Evolutionary conservation across 73 alveolate species (phyloP).

Genomic region (Paramecium tetraurelia): DNA sequence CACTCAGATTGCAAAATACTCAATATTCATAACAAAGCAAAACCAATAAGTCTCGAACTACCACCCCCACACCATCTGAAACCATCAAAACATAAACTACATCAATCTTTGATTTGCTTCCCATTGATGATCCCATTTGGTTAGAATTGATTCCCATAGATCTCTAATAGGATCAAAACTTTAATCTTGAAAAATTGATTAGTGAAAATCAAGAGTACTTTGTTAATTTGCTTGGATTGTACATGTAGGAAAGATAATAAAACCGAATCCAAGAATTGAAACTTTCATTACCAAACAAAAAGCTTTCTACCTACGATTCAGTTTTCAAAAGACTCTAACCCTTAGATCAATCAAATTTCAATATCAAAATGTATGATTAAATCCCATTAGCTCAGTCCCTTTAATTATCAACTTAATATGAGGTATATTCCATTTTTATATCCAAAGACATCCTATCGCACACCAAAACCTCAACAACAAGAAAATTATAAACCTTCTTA

Average conservation of each 20-base stretch:
- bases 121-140: constrained; percentile 46
- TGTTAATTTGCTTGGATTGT: neutral
- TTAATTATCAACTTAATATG: neutral
- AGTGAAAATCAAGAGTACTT: constrained; percentile 36
- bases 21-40: neutral
- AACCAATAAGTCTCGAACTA: neutral
- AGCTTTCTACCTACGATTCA: neutral
- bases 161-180: neutral
- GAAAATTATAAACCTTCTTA: constrained; percentile 1
- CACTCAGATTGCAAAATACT: neutral
- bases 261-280: constrained; percentile 21
- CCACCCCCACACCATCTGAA: neutral
- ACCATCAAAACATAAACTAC: neutral
- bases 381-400: neutral
- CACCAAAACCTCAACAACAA: neutral
- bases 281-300: constrained; percentile 18
- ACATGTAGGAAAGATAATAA: constrained; percentile 9
- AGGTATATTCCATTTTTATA: neutral
- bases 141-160: constrained; percentile 14
- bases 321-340: neutral
- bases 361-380: constrained; percentile 7
- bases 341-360: neutral
- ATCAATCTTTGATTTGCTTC: neutral
- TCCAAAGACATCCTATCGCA: neutral
- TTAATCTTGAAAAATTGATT: neutral